Evolutionary conservation across 768 basidiomycete genomes (phyloP).

Genomic region (Tulasnella sp.): DNA sequence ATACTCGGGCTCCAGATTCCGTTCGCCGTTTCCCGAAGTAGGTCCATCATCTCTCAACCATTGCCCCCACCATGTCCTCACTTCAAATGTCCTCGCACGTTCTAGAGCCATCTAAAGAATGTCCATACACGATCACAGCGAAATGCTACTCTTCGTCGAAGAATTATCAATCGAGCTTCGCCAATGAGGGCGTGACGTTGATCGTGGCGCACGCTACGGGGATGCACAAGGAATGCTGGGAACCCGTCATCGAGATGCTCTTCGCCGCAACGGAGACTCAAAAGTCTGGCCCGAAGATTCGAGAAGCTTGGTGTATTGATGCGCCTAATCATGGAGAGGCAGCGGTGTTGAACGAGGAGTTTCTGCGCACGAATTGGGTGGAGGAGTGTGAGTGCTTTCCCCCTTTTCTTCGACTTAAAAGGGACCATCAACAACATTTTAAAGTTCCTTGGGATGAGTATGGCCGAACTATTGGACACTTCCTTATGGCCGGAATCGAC

Average conservation of each 20-base stretch:
- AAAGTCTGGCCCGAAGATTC: not conserved
- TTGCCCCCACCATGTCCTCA: not conserved
- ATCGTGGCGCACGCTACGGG: not conserved
- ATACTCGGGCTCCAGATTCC: not conserved
- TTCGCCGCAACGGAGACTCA: not conserved
- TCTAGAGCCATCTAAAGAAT: not conserved
- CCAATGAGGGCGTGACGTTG: not conserved
- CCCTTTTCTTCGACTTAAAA: not conserved
- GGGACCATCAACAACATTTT: not conserved
- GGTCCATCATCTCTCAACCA: too few species aligned
- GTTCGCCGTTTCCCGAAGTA: too few species aligned
- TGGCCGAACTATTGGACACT: not conserved
- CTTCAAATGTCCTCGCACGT: not conserved
- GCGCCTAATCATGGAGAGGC: slow-evolving; percentile 2
- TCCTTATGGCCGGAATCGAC: not conserved
- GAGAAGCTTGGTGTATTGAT: slow-evolving; percentile 7
- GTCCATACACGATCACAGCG: not conserved
- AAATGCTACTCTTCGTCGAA: not conserved
- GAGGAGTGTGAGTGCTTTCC: not conserved
- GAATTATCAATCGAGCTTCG: not conserved
- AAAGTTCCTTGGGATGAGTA: slow-evolving; percentile 11
- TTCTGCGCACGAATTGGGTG: not conserved
- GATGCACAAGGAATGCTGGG: slow-evolving; percentile 6
- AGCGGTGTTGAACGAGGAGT: not conserved
- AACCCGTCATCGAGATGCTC: slow-evolving; percentile 2